Evolutionary conservation across 2,329 filamentous ascomycete species (phyloP).

Genomic region (Aspergillus proliferans): DNA sequence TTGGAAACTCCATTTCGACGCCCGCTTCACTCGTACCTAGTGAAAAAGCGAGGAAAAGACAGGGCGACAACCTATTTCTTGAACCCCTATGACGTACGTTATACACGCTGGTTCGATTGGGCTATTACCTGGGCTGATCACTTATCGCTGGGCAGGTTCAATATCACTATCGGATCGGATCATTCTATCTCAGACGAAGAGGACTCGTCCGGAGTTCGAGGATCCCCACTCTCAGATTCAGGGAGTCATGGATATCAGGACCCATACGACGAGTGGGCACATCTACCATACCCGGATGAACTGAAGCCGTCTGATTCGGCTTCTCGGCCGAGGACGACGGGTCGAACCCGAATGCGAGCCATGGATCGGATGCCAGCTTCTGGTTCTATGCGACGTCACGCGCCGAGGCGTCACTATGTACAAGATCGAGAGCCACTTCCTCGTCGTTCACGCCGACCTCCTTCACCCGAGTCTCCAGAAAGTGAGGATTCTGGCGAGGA

Average conservation of each 20-base stretch:
- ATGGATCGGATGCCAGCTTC: constrained; percentile 32
- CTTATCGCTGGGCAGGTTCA: constrained; percentile 28
- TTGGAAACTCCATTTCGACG: neutral
- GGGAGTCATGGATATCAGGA: constrained; percentile 38
- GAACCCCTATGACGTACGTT: constrained; percentile 17
- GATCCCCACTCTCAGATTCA: constrained; percentile 35
- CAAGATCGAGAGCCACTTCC: constrained; percentile 31
- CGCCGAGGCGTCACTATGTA: constrained; percentile 30
- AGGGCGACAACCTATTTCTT: neutral
- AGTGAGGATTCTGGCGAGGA: constrained; percentile 62
- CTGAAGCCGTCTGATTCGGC: constrained; percentile 44
- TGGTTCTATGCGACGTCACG: constrained; percentile 32
- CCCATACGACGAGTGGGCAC: constrained; percentile 34
- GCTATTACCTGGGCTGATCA: constrained; percentile 3
- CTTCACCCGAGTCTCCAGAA: constrained; percentile 50
- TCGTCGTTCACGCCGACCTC: constrained; percentile 38
- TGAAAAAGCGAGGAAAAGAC: neutral
- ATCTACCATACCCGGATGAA: constrained; percentile 40
- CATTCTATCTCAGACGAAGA: constrained; percentile 39
- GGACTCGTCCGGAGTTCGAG: constrained; percentile 40
- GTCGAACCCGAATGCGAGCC: constrained; percentile 37
- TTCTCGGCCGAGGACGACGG: constrained; percentile 37
- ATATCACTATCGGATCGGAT: constrained; percentile 38
- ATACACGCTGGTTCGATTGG: neutral
- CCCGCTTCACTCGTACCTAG: neutral